These are phyloP conservation scores for Amanita jacksonii DNA, from an alignment of 768 basidiomycete genomes.

Conservation along the genomic window DNA sequence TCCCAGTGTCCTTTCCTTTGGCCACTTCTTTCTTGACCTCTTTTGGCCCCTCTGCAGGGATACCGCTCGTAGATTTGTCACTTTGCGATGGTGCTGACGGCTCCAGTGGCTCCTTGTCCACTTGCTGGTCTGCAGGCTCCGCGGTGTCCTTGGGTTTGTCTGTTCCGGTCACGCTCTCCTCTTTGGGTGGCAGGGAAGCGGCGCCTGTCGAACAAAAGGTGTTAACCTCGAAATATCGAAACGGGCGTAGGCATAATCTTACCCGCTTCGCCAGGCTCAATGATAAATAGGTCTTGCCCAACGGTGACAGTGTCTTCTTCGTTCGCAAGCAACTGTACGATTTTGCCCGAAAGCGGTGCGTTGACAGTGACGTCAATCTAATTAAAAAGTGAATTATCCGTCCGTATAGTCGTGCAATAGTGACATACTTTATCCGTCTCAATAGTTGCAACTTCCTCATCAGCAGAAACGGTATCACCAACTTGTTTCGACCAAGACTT, in stretches of 20 bases:
- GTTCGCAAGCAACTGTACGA: conserved; percentile 74
- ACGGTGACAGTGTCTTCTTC: conserved; percentile 95
- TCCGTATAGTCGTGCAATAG: background rate
- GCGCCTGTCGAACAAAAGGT: conserved; percentile 15
- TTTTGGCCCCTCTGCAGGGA: conserved; percentile 11
- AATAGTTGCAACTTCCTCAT: conserved; percentile 96
- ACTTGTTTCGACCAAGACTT: conserved; percentile 92
- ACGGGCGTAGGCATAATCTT: conserved; percentile 29
- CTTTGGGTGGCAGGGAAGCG: conserved; percentile 25
- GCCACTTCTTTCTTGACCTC: conserved; percentile 19
- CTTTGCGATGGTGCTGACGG: conserved; percentile 32
- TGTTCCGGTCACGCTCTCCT: conserved; percentile 11
- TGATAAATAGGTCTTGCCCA: conserved; percentile 87
- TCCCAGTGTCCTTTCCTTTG: conserved; percentile 12
- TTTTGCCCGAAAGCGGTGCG: conserved; percentile 79
- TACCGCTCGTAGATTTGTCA: conserved; percentile 18
- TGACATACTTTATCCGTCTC: conserved; percentile 91
- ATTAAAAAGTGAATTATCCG: conserved; percentile 5
- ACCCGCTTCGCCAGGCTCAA: conserved; percentile 71
- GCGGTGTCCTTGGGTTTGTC: conserved; percentile 27
- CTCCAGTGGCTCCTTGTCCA: conserved; percentile 33
- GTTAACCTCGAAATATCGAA: background rate
- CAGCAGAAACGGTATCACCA: conserved; percentile 81
- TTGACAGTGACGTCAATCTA: conserved; percentile 98
- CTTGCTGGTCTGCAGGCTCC: conserved; percentile 40